Evolutionary conservation across 2,329 filamentous ascomycete genomes (phyloP), one percentile per base, ranked within the genome.

Genomic region (Penicillium concentricum): DNA sequence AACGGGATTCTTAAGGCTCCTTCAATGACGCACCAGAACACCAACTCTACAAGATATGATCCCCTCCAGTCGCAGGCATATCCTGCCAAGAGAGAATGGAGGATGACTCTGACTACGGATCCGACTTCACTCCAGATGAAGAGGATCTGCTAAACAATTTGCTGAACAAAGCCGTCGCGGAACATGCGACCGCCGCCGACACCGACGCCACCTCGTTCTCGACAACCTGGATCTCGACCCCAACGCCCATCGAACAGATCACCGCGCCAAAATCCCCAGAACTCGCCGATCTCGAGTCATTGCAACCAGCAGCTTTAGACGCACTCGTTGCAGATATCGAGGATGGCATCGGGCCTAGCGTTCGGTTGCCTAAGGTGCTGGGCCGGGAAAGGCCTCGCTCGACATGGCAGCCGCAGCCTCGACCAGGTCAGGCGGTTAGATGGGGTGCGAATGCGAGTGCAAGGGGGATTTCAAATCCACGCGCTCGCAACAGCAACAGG

Each of bases 111-210:
- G 84, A 87, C 62, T 88, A 87, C 79, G 86, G 84, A 59, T 85
- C 83, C 5, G 85, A 88, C 59, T 80, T 87, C 62, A 80, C 82
- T 8, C 71, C 78, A 3, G 81, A 84, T 61, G 83, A 86, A 73
- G 80, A 84, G 60, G 77, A 78, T 45, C 72, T 82, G 34, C 66
- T 86, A 53, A 77, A 78, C 64, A 74, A 78, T 38, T 69, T 87
- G 30, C 72, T 87, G 50, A 74, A 77, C 47, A 73, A 79, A 62
- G 72, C 78, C 51, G 72, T 72, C 41, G 62, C 72, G 24, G 72
- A 74, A 43, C 50, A 66, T 65, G 66, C 67, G 64, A 60, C 30
- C 30, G 30, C 30, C 30, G 30, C 66, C 55, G 62, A 41, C 28
- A 8, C 56, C 55, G 53, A 28, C 51, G 49, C 57, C 58, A 64